Base-by-base conservation (phyloP, 2,329 filamentous ascomycete species). In the Fusarium phyllophilum region DNA sequence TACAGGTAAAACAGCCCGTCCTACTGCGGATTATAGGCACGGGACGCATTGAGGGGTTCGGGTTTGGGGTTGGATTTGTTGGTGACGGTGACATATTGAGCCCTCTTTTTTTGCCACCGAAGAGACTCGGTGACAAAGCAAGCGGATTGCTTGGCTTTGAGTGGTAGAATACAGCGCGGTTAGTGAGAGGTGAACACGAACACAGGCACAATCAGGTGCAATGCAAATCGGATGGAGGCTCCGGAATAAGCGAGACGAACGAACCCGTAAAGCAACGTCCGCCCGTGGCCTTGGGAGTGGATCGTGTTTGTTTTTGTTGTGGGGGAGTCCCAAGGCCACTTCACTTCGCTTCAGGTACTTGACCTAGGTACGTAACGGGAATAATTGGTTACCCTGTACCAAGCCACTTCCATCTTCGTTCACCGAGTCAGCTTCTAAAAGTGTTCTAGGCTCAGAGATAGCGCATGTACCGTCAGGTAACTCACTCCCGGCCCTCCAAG, bases 1-100 rank as follows among this genome's bases (percentile, higher is more conserved):
- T 84, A 79, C 85, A 87, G 34, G 84, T 86, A 78, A 86, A 80
- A 79, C 85, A 87, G 65, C 84, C 84, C 22, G 83, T 82, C 73
- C 83, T 76, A 70, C 77, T 80, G 67, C 81, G 77, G 62, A 83
- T 81, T 68, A 82, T 81, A 67, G 81, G 81, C 72, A 79, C 79
- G 46, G 77, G 77, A 60, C 79, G 75, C 78, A 81, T 80, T 52
- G 73, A 74, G 55, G 64, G 45, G 52, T 45, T 31, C 52, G 57
- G 55, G 55, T 48, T 68, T 52, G 48, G 52, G 41, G 13, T 33
- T 41, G 38, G 45, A 36, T 61, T 66, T 65, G 48, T 38, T 52
- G 55, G 48, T 39, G 46, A 57, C 45, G 69, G 46, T 49, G 63
- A 66, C 63, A 68, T 56, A 26, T 44, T 51, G 39, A 29, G 36